A percentile compares a stretch with the other conserved stretches of the same genome.
Evolutionary conservation across 129 eudicot species (phyloP).

Genomic region (Pseudognaphalium luteoalbum): DNA sequence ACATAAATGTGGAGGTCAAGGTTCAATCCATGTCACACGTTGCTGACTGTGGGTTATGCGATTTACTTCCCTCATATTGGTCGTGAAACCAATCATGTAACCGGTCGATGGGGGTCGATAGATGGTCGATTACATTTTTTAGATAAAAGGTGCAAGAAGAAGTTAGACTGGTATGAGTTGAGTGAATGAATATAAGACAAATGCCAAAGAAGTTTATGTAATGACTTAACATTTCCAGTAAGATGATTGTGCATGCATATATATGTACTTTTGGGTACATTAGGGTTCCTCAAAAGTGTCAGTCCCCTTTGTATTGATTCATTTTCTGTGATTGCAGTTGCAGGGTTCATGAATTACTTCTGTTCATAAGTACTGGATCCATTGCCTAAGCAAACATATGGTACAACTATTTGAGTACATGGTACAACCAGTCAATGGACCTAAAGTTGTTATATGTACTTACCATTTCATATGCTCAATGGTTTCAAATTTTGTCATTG

Average conservation of each 20-base stretch:
- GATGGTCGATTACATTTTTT: too few relatives aligned
- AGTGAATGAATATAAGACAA: too few relatives aligned
- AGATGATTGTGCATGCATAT: conserved; percentile 26
- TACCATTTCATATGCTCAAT: conserved; percentile 9
- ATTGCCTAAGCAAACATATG: conserved; percentile 22
- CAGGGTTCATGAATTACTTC: conserved; percentile 4
- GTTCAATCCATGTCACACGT: too few relatives aligned
- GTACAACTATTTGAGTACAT: conserved; percentile 31
- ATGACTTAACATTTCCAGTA: conserved; percentile 6
- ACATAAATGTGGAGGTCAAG: too few relatives aligned
- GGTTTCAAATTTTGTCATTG: conserved; percentile 32
- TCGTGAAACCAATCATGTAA: too few relatives aligned
- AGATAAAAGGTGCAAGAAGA: too few relatives aligned
- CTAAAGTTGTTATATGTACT: conserved; percentile 24
- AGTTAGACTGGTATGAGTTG: not conserved
- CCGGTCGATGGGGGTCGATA: too few relatives aligned
- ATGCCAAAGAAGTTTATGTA: conserved; percentile 8
- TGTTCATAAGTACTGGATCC: conserved; percentile 22
- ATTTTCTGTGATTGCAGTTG: conserved; percentile 27
- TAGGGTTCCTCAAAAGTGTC: conserved; percentile 33
- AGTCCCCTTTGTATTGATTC: conserved; percentile 28
- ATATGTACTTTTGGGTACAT: conserved; percentile 36
- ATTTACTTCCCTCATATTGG: too few relatives aligned
- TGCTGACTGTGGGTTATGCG: too few relatives aligned
- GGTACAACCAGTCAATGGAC: conserved; percentile 25